Evolutionary conservation across 1,284 basidiomycete genomes (phyloP), one percentile per base, ranked within the genome.

Genomic region (Apiotrichum sp.): DNA sequence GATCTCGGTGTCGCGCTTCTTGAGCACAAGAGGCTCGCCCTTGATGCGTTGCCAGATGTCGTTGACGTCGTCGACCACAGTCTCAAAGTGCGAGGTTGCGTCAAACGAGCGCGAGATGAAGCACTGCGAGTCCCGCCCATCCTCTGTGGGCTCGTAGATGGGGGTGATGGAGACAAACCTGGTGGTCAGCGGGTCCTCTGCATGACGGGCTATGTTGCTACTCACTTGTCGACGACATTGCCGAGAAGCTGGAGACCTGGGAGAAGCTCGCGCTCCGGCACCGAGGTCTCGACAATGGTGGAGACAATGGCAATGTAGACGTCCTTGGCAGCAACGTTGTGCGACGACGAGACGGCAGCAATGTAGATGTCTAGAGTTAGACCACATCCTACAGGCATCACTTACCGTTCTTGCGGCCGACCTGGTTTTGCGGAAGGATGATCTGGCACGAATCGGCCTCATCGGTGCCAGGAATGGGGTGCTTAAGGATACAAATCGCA

Each of bases 361-460:
- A 99, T 88, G 80, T 99, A 99, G 74, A 99, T 98, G 79, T 99
- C 93, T 97, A 65, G 2, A 46, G 50, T 59, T 41, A 57, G 45
- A 11, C n/a, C 35, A 6, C 35, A 6, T 36, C 35, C 35, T 36
- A 6, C 11, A 6, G 6, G 7, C 35, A 36, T 36, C 35, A 75
- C 85, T 68, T 68, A 89, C 93, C 95, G 73, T 98, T 92, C 78
- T 88, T 86, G 65, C 96, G 81, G 64, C 83, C 82, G 62, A 99
- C 93, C 78, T 99, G 96, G 77, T 97, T 97, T 79, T 98, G 96
- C 35, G 96, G 96, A 65, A 99, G 96, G 77, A 98, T 93, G 69
- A 99, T 91, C 78, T 98, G 96, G 48, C 53, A 55, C 65, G 88
- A 91, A 79, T 98, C 96, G 52, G 86, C 81, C 9, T n/a, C 40